phyloP scores from a whole-genome alignment of 495 filamentous ascomycete species.

The Emericellopsis terricola region DNA sequence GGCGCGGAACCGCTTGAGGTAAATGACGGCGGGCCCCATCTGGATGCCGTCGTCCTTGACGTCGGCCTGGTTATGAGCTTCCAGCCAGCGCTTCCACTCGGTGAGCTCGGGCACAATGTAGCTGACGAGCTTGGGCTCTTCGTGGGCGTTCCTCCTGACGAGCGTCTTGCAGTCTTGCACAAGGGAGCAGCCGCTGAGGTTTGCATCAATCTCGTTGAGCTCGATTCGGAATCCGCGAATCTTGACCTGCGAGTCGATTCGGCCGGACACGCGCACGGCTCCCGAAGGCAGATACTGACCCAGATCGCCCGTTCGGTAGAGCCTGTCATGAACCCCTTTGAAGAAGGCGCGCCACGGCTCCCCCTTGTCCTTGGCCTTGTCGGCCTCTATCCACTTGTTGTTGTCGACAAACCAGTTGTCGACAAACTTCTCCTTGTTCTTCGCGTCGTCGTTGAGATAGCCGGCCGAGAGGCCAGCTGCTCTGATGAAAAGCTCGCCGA shows the following conservation, averaged over 20 bases:
- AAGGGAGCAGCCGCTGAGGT: slow-evolving; percentile 51
- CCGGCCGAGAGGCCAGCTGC: slow-evolving; percentile 63
- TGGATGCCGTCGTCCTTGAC: slow-evolving; percentile 25
- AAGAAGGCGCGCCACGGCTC: slow-evolving; percentile 26
- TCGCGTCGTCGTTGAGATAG: slow-evolving; percentile 46
- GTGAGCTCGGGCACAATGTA: slow-evolving; percentile 62
- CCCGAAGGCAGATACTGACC: slow-evolving; percentile 46
- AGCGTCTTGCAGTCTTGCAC: slow-evolving; percentile 61
- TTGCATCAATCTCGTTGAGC: slow-evolving; percentile 63
- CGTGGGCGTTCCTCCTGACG: slow-evolving; percentile 56
- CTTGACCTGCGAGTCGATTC: slow-evolving; percentile 66
- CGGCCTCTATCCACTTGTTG: slow-evolving; percentile 37
- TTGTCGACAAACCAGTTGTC: slow-evolving; percentile 59
- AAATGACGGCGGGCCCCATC: slow-evolving; percentile 23
- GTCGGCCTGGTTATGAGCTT: slow-evolving; percentile 31
- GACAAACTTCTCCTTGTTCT: slow-evolving; percentile 50
- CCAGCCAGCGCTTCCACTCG: slow-evolving; percentile 26
- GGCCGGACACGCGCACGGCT: slow-evolving; percentile 46
- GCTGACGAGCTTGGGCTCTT: slow-evolving; percentile 59
- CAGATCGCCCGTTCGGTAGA: slow-evolving; percentile 58
- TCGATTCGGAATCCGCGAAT: slow-evolving; percentile 76
- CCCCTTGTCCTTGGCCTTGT: slow-evolving; percentile 17
- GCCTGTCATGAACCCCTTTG: slow-evolving; percentile 51
- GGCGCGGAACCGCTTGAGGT: slow-evolving; percentile 41
- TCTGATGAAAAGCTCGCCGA: slow-evolving; percentile 62